phyloP scores from a whole-genome alignment of 202 grass and related monocot species.

The Cymbopogon flexuosus region DNA sequence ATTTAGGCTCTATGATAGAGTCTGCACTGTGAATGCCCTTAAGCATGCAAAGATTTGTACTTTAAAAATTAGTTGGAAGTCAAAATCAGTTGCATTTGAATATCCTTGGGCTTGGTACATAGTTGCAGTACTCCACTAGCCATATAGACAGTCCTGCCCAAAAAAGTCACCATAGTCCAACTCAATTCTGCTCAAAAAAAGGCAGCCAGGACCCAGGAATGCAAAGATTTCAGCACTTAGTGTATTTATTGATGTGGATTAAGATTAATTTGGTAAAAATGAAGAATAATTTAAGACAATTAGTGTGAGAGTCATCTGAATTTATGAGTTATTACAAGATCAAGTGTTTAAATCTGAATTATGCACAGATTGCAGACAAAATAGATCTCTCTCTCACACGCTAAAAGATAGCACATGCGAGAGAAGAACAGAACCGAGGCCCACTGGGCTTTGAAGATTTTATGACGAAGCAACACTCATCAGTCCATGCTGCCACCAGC shows the following conservation, averaged over 20 bases:
- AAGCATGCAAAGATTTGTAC: not conserved
- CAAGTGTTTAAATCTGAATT: not conserved
- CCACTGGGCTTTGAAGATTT: too few relatives aligned
- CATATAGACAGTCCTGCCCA: not conserved
- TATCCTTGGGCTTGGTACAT: not conserved
- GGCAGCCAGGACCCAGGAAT: not conserved
- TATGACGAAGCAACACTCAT: too few relatives aligned
- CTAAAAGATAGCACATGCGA: not conserved
- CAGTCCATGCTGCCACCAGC: not conserved
- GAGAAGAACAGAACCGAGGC: too few relatives aligned
- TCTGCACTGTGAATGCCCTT: too few relatives aligned
- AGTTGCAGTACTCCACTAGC: not conserved
- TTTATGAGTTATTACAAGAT: not conserved
- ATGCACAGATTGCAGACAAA: not conserved
- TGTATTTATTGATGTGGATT: not conserved
- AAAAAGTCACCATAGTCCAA: not conserved
- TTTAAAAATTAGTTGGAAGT: not conserved
- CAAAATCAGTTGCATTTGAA: not conserved
- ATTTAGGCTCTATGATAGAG: too few relatives aligned
- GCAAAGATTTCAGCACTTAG: not conserved
- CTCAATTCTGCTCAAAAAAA: not conserved
- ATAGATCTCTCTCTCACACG: not conserved
- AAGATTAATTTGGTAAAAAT: not conserved
- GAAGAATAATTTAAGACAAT: not conserved
- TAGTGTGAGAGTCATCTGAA: not conserved